A percentile compares a stretch with the other conserved stretches of the same genome.
These are phyloP conservation scores for Coemansia sp. DNA, from an alignment of 192 early-diverging fungal genomes.

Conservation along the genomic window DNA sequence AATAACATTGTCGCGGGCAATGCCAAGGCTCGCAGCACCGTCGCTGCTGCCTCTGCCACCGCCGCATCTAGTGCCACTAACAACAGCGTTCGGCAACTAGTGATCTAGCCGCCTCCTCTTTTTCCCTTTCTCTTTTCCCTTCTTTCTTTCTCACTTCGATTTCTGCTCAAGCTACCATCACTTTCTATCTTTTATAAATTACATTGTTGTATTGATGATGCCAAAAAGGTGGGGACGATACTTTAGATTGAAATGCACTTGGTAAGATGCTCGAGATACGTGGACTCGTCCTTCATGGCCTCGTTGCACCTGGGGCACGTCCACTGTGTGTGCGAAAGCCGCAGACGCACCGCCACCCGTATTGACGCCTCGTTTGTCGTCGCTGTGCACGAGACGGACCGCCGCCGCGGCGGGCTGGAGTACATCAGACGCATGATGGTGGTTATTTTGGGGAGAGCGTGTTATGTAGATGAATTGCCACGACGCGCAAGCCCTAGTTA, in stretches of 20 bases:
- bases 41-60: slow-evolving; percentile 6
- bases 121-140: not conserved
- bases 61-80: not conserved
- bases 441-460: not conserved
- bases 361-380: not conserved
- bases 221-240: not conserved
- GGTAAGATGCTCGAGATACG: slow-evolving; percentile 34
- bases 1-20: slow-evolving; percentile 47
- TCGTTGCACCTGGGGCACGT: slow-evolving; percentile 34
- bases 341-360: not conserved
- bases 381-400: not conserved
- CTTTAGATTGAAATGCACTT: slow-evolving; percentile 13
- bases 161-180: not conserved
- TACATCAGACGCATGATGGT: not conserved
- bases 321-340: slow-evolving; percentile 16
- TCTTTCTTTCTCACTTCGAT: slow-evolving; percentile 4
- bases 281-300: slow-evolving; percentile 33
- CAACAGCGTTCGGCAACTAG: slow-evolving; percentile 17
- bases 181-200: not conserved
- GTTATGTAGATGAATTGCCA: not conserved
- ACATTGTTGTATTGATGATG: not conserved
- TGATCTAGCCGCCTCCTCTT: slow-evolving; percentile 5
- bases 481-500: not conserved
- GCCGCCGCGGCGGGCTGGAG: not conserved
- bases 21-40: slow-evolving; percentile 30